Base-by-base conservation (phyloP, 441 rosid genomes). In the Geranium incanum region DNA sequence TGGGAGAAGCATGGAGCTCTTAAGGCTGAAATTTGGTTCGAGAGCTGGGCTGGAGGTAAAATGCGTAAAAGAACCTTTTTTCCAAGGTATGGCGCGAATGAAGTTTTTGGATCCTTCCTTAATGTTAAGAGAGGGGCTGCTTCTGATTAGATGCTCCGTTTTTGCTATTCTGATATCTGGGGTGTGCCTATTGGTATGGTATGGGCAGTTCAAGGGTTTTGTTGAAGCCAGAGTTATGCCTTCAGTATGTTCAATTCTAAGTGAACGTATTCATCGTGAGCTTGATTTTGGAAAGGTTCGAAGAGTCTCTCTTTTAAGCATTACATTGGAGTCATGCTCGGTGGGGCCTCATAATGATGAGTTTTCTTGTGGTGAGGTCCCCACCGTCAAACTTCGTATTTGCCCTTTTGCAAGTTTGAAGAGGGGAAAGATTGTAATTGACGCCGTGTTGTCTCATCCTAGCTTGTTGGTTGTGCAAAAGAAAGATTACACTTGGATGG, bases 401-500 rank as follows among this genome's bases (percentile, higher is more conserved):
- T 86, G 69, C 36, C 99, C 99, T 77, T 92, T 95, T 78, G 89
- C 96, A 5, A 92, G 98, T 84, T 75, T 95, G 84, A 87, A 96
- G 84, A 86, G 87, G 75, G 97, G 98, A 6, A 95, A 87, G 83
- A 80, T 95, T 68, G 99, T 95, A 71, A 83, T 95, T 67, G 98
- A 95, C 79, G 99, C 97, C 5, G 85, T 92, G 72, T 77, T 92
- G 73, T 88, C 89, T 52, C 88, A 87, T 79, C 93, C 98, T 0
- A 88, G 79, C 48, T 67, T 91, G 39, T 72, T 92, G 81, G 73
- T 95, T 78, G 94, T 75, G 5, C 98, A 95, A 79, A 95, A 92
- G 84, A 92, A 83, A 77, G 99, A 95, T 81, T 89, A 80, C 77
- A 84, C 93, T 52, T 95, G 99, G 99, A 79, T 95, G 74, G 99